Conservation (phyloP, 1,284 basidiomycete species). For the Ustanciosporium gigantosporum region DNA sequence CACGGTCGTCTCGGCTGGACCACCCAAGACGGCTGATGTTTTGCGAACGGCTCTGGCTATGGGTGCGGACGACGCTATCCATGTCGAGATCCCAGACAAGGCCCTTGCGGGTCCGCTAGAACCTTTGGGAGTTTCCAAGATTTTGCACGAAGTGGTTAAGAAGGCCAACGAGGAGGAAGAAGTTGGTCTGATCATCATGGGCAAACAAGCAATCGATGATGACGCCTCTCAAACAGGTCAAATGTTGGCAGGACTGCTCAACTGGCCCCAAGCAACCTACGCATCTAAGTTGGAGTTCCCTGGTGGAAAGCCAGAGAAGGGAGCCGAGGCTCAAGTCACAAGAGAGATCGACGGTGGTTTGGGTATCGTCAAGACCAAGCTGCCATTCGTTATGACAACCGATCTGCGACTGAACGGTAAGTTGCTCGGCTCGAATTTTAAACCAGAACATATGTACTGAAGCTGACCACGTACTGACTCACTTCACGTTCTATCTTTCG, state of each 20-base stretch:
- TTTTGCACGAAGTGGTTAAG: conserved; percentile 77
- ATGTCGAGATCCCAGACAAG: conserved; percentile 77
- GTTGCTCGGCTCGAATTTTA: conserved; percentile 5
- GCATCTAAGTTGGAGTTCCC: conserved; percentile 82
- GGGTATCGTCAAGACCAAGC: conserved; percentile 76
- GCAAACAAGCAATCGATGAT: conserved; percentile 99
- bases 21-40: conserved; percentile 84
- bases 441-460: background rate
- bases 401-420: conserved; percentile 70
- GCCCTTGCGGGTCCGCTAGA: conserved; percentile 70
- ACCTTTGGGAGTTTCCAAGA: conserved; percentile 83
- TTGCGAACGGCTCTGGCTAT: conserved; percentile 95
- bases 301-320: conserved; percentile 66
- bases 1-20: conserved; percentile 85
- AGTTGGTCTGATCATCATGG: conserved; percentile 87
- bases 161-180: conserved; percentile 68
- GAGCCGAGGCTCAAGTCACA: conserved; percentile 74
- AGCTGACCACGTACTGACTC: background rate
- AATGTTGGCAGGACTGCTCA: conserved; percentile 90
- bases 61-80: conserved; percentile 92
- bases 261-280: conserved; percentile 93
- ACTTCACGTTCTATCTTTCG: background rate
- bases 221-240: conserved; percentile 96
- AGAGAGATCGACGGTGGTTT: conserved; percentile 94
- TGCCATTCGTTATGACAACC: conserved; percentile 89